phyloP scores from a whole-genome alignment of 2,329 filamentous ascomycete genomes.

The Cytospora schulzeri region DNA sequence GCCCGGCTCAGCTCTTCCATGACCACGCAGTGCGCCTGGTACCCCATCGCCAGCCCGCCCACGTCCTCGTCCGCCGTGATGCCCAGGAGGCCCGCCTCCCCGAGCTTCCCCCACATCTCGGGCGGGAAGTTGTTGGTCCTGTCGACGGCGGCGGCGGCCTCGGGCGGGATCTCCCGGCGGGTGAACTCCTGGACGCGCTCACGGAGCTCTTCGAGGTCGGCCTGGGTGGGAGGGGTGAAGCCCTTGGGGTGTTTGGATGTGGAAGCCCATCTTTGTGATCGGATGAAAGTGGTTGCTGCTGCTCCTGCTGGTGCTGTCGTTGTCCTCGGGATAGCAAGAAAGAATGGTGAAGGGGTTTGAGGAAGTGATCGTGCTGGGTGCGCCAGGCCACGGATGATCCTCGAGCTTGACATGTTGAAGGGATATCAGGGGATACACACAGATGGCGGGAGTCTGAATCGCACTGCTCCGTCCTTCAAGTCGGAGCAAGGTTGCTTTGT shows the following conservation, averaged over 20 bases:
- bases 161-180: slow-evolving; percentile 81
- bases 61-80: slow-evolving; percentile 93
- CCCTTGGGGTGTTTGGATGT: slow-evolving; percentile 58
- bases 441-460: neutral
- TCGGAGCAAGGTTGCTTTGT: neutral
- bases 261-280: slow-evolving; percentile 49
- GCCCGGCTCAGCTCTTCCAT: slow-evolving; percentile 94
- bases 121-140: slow-evolving; percentile 83
- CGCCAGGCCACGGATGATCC: slow-evolving; percentile 38
- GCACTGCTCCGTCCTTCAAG: neutral
- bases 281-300: slow-evolving; percentile 25
- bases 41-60: slow-evolving; percentile 87
- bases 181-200: slow-evolving; percentile 88
- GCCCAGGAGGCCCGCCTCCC: slow-evolving; percentile 86
- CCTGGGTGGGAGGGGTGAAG: slow-evolving; percentile 68
- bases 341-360: slow-evolving; percentile 25
- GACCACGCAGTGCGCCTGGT: slow-evolving; percentile 93
- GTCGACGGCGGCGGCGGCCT: slow-evolving; percentile 82
- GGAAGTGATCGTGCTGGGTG: slow-evolving; percentile 34
- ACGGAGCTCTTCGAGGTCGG: slow-evolving; percentile 78
- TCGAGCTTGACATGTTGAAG: slow-evolving; percentile 45
- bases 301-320: slow-evolving; percentile 29
- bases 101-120: slow-evolving; percentile 92
- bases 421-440: neutral
- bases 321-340: slow-evolving; percentile 39